A percentile compares a stretch with the other conserved stretches of the same genome.
Conservation (phyloP, 2,329 filamentous ascomycete genomes). For the Sporothrix brasiliensis region DNA sequence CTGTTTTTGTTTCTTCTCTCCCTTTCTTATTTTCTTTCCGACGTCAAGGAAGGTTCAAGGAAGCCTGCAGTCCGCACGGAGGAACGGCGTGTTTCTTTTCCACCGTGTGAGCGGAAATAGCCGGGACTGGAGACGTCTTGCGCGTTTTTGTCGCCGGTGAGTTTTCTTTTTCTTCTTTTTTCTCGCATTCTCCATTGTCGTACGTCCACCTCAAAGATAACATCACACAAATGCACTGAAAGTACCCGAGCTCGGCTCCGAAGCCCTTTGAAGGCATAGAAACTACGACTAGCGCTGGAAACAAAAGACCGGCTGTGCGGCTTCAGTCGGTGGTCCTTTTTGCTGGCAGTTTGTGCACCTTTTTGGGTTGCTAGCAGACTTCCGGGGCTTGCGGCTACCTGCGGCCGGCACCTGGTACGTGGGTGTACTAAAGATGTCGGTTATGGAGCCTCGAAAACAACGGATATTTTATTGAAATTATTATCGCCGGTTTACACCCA, state of each 20-base stretch:
- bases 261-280: not conserved
- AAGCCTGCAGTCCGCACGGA: no score
- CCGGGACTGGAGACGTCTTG: not conserved
- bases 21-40: not conserved
- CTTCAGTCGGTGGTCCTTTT: no score
- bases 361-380: no score
- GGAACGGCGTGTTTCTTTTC: no score
- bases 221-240: not conserved
- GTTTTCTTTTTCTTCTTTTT: not conserved
- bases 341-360: no score
- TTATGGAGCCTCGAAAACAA: not conserved
- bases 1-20: not conserved
- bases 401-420: not conserved
- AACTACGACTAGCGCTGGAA: slow-evolving; percentile 8
- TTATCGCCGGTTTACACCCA: not conserved
- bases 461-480: not conserved
- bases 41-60: no score
- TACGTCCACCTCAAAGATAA: not conserved
- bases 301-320: no score
- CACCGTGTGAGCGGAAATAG: not conserved
- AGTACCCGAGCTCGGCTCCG: slow-evolving; percentile 14
- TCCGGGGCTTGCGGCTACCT: not conserved
- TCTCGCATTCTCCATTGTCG: not conserved
- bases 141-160: not conserved
- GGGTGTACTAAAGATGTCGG: no score